phyloP scores from a whole-genome alignment of 116 monocot genomes.

The Trichopus zeylanicus region DNA sequence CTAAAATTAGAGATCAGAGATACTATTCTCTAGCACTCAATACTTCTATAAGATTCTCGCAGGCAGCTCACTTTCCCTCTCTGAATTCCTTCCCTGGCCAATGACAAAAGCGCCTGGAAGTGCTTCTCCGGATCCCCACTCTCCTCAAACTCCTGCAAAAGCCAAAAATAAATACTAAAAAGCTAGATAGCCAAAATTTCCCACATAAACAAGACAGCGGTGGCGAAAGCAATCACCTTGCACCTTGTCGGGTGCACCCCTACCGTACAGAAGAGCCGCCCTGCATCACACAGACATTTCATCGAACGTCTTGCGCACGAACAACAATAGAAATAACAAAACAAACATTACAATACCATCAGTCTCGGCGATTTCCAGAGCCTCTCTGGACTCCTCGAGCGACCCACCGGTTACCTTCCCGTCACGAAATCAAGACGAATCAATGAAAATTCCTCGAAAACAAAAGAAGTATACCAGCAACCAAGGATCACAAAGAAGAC shows the following conservation, averaged over 20 bases:
- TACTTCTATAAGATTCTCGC: too few relatives aligned
- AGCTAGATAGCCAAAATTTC: too few relatives aligned
- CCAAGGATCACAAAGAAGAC: neutral
- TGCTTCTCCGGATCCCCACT: slow-evolving; percentile 81
- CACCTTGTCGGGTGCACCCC: slow-evolving; percentile 98
- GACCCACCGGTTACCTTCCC: slow-evolving; percentile 82
- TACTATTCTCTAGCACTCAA: too few relatives aligned
- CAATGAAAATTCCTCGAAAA: neutral
- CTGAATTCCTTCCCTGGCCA: slow-evolving; percentile 73
- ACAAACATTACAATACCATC: slow-evolving; percentile 41
- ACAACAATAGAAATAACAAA: too few relatives aligned
- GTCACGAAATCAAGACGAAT: neutral
- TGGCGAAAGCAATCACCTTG: slow-evolving; percentile 36
- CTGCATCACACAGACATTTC: slow-evolving; percentile 29
- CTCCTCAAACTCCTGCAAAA: slow-evolving; percentile 82
- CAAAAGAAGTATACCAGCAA: neutral
- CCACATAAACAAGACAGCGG: neutral
- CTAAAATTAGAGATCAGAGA: neutral
- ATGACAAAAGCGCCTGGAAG: slow-evolving; percentile 50
- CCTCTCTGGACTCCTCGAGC: slow-evolving; percentile 82
- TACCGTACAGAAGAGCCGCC: slow-evolving; percentile 85
- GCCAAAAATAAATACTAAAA: slow-evolving; percentile 1
- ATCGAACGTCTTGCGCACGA: slow-evolving; percentile 23
- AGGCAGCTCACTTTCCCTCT: slow-evolving; percentile 79
- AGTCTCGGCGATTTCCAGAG: slow-evolving; percentile 80